Evolutionary conservation across 345 rosid species (phyloP), one percentile per base, ranked within the genome.

Genomic region (Camelina sativa): DNA sequence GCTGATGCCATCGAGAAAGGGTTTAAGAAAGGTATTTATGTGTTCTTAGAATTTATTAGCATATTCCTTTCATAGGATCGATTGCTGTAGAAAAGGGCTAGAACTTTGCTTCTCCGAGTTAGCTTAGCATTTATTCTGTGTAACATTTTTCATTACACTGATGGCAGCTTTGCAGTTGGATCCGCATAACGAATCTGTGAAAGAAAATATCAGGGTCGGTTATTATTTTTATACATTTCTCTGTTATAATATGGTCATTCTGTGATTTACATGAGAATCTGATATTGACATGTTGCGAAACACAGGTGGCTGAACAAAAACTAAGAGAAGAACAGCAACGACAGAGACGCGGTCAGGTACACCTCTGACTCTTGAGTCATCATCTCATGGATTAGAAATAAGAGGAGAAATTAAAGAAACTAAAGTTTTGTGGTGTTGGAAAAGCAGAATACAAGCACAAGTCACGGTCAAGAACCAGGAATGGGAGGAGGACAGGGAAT

Each of bases 1-100:
- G 69, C 66, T 11, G 93, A 91, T 78, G 92, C 97, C 51, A 84
- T 91, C n/a, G 89, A 91, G 65, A 84, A 89, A 73, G 98, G 96
- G 69, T 93, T 87, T 69, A 89, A 78, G 74, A 93, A 87, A 89
- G 98, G 98, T 93, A 80, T 56, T 77, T 56, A 78, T 69, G 16
- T 23, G 19, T 54, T 62, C 56, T 35, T 51, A 25, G 23, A 38
- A 28, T 30, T 15, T 28, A 65, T 59, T 73, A 58, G 57, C 70
- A 54, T 38, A 19, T 44, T 53, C 15, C 20, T 32, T 23, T 22
- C 5, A 44, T 48, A 44, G 4, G 41, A 40, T 38, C 32, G 40
- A 23, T 32, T 57, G 12, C 76, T 76, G 41, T 40, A 15, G 22
- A 52, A 53, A 32, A 61, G n/a, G 2, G 11, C 44, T 47, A 57